Conservation (phyloP, 441 rosid species). For the Kokia cookei region DNA sequence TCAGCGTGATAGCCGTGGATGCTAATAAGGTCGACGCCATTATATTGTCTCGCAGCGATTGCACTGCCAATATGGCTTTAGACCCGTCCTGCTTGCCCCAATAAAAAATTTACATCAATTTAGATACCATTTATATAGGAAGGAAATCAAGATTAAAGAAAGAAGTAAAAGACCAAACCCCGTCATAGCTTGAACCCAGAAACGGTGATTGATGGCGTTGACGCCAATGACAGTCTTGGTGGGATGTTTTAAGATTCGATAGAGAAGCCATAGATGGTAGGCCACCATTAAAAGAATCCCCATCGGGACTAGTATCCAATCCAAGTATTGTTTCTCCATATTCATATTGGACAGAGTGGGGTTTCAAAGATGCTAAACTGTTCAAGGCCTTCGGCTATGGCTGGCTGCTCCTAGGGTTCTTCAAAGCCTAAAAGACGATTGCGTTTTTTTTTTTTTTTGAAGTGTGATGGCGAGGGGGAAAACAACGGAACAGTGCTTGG, state of each 20-base stretch:
- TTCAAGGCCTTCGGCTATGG: too few species aligned
- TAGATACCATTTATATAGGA: background rate
- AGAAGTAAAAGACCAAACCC: conserved; percentile 28
- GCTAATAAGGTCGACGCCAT: conserved; percentile 94
- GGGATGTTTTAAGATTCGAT: conserved; percentile 51
- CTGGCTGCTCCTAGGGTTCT: too few species aligned
- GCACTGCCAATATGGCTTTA: conserved; percentile 82
- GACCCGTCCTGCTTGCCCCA: conserved; percentile 36
- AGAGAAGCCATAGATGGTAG: conserved; percentile 78
- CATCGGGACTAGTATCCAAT: conserved; percentile 50
- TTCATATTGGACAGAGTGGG: background rate
- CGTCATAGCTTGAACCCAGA: conserved; percentile 93
- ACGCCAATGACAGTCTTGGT: conserved; percentile 65
- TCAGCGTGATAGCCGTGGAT: conserved; percentile 74
- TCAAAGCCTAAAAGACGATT: too few species aligned
- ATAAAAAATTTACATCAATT: background rate
- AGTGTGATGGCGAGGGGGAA: too few species aligned
- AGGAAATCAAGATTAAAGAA: too few species aligned
- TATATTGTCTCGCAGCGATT: conserved; percentile 81
- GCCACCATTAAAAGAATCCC: conserved; percentile 52
- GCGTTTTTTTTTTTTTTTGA: too few species aligned
- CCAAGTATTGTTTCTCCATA: conserved; percentile 49
- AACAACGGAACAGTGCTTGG: too few species aligned
- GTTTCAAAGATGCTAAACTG: too few species aligned
- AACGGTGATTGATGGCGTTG: conserved; percentile 75